Evolutionary conservation across 495 filamentous ascomycete genomes (phyloP).

Genomic region (Eremomyces bilateralis): DNA sequence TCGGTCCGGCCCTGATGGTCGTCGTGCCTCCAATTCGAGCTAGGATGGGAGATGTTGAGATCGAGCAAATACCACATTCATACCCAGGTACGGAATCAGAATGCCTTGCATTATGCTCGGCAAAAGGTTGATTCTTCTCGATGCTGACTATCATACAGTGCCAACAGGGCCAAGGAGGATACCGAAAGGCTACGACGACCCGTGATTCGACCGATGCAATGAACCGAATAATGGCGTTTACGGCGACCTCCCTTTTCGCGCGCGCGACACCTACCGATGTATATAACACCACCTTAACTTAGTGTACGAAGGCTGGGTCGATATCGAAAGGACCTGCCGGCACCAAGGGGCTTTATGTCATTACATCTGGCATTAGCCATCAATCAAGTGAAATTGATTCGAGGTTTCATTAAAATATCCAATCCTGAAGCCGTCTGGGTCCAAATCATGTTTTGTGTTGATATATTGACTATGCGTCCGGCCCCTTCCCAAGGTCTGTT

Average conservation of each 20-base stretch:
- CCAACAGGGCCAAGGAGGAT: slow-evolving; percentile 50
- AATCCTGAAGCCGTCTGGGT: too few species aligned
- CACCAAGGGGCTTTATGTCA: background rate
- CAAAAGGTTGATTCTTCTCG: background rate
- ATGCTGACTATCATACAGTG: slow-evolving; percentile 26
- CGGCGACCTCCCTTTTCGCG: background rate
- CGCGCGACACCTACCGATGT: background rate
- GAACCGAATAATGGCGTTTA: too few species aligned
- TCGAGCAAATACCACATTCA: slow-evolving; percentile 54
- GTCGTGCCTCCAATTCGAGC: slow-evolving; percentile 45
- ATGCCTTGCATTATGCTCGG: background rate
- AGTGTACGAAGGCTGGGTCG: slow-evolving; percentile 6
- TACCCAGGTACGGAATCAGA: slow-evolving; percentile 52
- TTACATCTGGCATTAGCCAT: background rate
- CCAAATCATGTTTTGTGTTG: too few species aligned
- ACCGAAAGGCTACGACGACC: slow-evolving; percentile 59
- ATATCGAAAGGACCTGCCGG: background rate
- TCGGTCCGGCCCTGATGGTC: slow-evolving; percentile 47
- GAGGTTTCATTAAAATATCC: too few species aligned
- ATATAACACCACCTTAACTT: slow-evolving; percentile 1
- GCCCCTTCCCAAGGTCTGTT: too few species aligned
- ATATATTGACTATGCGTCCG: too few species aligned
- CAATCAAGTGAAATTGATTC: background rate
- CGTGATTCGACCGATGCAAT: background rate
- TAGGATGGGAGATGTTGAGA: slow-evolving; percentile 43